Base-by-base conservation (phyloP, 1,284 basidiomycete species). In the Fomitopsis pinicola region DNA sequence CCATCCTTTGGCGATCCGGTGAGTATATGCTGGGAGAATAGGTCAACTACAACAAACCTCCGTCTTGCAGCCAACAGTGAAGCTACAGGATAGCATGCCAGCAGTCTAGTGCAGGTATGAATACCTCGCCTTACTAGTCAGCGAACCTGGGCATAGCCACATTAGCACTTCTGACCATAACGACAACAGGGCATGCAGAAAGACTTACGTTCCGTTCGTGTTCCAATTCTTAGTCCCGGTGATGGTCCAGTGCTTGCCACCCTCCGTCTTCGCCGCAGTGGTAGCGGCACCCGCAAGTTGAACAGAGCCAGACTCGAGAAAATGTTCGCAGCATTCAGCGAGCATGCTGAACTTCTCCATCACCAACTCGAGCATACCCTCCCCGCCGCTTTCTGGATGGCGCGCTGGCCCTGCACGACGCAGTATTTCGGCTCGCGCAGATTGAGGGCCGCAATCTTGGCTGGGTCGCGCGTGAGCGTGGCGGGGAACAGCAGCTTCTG, bases 401-500 rank as follows among this genome's bases (percentile, higher is more conserved):
- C 48, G n/a, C 19, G 28, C 66, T 76, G 48, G 63, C 68, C 71
- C 54, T 90, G 91, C 10, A 99, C 89, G 48, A 97, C 85, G 66
- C 97, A 92, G 76, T 97, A 99, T 69, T 92, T 89, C 0, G 97
- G 92, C 60, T 92, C 77, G 57, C 85, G 78, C 26, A 99, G 78
- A 36, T 89, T 85, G 33, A 99, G 80, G 0, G 93, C 87, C 1
- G 90, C 87, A 53, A 99, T 90, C 72, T 95, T 97, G 28, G 91
- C 88, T 0, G 97, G 97, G 76, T 99, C 96, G 7, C 91, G 86
- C 0, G 95, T 98, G 26, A 99, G 82, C 0, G 97, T 99, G 0
- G 97, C 97, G 1, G 96, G 98, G 77, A 99, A 98, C 3, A 99
- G 81, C 7, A 99, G 81, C 71, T 98, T 99, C 73, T 98, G 97